A percentile compares a stretch with the other conserved stretches of the same genome.
These are phyloP conservation scores for Coniochaeta hoffmannii DNA, from an alignment of 2,329 filamentous ascomycete genomes.

Conservation along the genomic window DNA sequence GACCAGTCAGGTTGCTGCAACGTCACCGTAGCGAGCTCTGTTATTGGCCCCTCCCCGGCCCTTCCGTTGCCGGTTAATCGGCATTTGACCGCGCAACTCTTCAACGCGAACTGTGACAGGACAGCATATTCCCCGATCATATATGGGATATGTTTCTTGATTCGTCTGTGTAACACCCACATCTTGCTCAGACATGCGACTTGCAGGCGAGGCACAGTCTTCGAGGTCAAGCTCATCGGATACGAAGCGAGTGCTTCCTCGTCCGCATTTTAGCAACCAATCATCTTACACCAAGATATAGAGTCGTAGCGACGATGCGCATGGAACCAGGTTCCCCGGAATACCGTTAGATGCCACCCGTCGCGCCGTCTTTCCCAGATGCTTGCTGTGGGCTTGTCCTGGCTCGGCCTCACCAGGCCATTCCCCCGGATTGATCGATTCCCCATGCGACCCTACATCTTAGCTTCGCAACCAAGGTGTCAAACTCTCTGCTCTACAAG, in stretches of 20 bases:
- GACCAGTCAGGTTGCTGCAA: background rate
- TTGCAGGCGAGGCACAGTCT: background rate
- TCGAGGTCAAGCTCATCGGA: background rate
- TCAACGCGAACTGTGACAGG: background rate
- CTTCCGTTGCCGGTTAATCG: background rate
- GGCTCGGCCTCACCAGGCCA: too few species aligned
- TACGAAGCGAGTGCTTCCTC: background rate
- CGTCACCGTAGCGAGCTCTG: background rate
- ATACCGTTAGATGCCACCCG: background rate
- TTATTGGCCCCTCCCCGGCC: background rate
- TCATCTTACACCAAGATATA: conserved; percentile 10
- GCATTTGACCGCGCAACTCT: background rate
- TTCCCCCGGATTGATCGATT: too few species aligned
- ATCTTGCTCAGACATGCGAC: background rate
- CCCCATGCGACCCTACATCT: too few species aligned
- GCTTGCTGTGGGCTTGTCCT: background rate
- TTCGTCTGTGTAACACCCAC: background rate
- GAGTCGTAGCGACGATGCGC: background rate
- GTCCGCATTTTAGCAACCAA: conserved; percentile 11
- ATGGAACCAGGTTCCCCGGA: background rate
- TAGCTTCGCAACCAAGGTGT: too few species aligned
- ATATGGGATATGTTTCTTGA: background rate
- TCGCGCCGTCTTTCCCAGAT: background rate
- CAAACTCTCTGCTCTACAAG: too few species aligned
- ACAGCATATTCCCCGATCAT: background rate